phyloP scores from a whole-genome alignment of 2,329 filamentous ascomycete genomes.

The Leptographium flavum region DNA sequence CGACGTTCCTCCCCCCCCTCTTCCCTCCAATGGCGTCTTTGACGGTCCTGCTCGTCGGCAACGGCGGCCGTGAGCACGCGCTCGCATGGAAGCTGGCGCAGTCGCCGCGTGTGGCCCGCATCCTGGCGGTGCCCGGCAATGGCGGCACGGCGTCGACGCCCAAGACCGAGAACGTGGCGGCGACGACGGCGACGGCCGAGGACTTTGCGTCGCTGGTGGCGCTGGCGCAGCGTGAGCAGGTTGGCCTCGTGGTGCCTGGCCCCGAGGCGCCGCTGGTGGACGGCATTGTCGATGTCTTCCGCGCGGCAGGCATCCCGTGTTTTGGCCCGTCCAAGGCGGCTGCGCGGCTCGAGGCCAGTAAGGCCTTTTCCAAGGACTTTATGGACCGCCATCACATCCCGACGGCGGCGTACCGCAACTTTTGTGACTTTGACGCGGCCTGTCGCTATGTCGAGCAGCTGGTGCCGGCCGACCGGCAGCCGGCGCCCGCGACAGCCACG shows the following conservation, averaged over 20 bases:
- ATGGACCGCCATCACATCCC: conserved; percentile 86
- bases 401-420: conserved; percentile 84
- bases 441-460: conserved; percentile 48
- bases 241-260: conserved; percentile 79
- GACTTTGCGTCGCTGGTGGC: conserved; percentile 66
- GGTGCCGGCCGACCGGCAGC: conserved; percentile 5
- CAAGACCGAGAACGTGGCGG: conserved; percentile 57
- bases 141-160: conserved; percentile 63
- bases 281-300: conserved; percentile 76
- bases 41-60: conserved; percentile 67
- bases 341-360: conserved; percentile 86
- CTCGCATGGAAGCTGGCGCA: conserved; percentile 88
- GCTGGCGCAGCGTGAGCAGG: conserved; percentile 55
- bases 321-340: conserved; percentile 80
- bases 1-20: too few species aligned
- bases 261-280: conserved; percentile 90
- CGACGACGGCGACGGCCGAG: conserved; percentile 46
- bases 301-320: conserved; percentile 55
- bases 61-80: conserved; percentile 87
- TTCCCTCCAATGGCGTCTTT: conserved; percentile 6
- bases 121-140: conserved; percentile 64
- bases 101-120: conserved; percentile 62
- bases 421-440: conserved; percentile 61
- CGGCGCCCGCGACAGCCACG: conserved; percentile 32
- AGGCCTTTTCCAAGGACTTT: conserved; percentile 95